phyloP scores from a whole-genome alignment of 257 asterid genomes.

The Lavandula angustifolia region DNA sequence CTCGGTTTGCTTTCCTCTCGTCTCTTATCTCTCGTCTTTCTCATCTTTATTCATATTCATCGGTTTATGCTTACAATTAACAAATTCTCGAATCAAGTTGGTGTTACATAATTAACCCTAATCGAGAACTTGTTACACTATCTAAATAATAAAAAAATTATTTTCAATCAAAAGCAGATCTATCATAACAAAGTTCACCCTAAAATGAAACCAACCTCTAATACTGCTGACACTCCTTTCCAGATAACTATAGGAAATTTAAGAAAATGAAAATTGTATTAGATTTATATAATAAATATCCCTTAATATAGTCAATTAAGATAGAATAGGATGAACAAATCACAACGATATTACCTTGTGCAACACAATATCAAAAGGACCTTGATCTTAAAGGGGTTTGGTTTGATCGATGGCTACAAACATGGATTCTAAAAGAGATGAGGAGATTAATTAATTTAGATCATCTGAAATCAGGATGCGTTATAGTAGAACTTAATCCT shows the following conservation, averaged over 20 bases:
- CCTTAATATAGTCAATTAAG: not conserved
- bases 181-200: not conserved
- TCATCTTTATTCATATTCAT: too few species aligned
- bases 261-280: conserved; percentile 3
- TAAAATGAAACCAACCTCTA: conserved; percentile 70
- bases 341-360: conserved; percentile 63
- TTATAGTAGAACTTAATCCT: conserved; percentile 31
- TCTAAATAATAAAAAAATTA: conserved; percentile 30
- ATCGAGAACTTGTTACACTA: too few species aligned
- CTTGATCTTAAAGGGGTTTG: conserved; percentile 85
- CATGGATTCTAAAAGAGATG: too few species aligned
- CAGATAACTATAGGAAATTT: conserved; percentile 60
- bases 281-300: not conserved
- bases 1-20: too few species aligned
- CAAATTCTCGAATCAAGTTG: too few species aligned
- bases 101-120: too few species aligned
- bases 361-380: conserved; percentile 90
- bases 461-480: too few species aligned
- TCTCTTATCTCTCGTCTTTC: too few species aligned
- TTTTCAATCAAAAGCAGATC: too few species aligned
- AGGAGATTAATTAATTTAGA: too few species aligned
- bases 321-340: conserved; percentile 1
- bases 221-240: conserved; percentile 79
- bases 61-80: conserved; percentile 40
- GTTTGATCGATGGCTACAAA: conserved; percentile 87